Evolutionary conservation across 2,329 filamentous ascomycete species (phyloP).

Genomic region (Cladorrhinum sp.): DNA sequence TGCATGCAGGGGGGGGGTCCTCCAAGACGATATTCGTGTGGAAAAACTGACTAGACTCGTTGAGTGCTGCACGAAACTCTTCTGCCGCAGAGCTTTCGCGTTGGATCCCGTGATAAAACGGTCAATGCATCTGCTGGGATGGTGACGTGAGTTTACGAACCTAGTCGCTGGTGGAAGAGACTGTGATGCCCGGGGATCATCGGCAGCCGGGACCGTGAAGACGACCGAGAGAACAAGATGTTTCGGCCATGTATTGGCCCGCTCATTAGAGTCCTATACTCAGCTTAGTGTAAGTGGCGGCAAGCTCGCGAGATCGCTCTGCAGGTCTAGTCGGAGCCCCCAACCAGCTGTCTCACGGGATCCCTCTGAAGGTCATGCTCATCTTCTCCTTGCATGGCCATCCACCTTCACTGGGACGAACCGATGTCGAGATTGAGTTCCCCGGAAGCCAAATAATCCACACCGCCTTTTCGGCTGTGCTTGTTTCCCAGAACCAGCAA

Average conservation of each 20-base stretch:
- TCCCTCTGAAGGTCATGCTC: slow-evolving; percentile 2
- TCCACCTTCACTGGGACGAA: background rate
- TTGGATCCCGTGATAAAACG: slow-evolving; percentile 20
- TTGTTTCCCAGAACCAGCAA: slow-evolving; percentile 12
- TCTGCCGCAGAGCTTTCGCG: slow-evolving; percentile 17
- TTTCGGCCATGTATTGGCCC: background rate
- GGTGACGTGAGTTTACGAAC: slow-evolving; percentile 6
- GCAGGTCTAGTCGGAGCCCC: background rate
- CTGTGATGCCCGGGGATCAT: background rate
- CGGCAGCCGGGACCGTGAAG: slow-evolving; percentile 1
- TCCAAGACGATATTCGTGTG: slow-evolving; percentile 7
- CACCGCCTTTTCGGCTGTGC: slow-evolving; percentile 16
- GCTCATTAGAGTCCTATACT: background rate
- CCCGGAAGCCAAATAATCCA: background rate
- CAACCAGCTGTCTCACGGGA: background rate
- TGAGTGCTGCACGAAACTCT: slow-evolving; percentile 13
- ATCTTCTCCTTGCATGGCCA: background rate
- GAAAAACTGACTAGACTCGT: slow-evolving; percentile 3
- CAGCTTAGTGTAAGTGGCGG: background rate
- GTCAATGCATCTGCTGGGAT: background rate
- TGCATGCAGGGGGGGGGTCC: slow-evolving; percentile 15
- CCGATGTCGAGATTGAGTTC: slow-evolving; percentile 9
- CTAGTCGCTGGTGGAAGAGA: background rate
- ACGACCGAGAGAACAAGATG: background rate
- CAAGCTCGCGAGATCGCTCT: background rate